Conservation (phyloP, 225 moss, liverwort and hornwort species). For the Sphagnum tenellum region DNA sequence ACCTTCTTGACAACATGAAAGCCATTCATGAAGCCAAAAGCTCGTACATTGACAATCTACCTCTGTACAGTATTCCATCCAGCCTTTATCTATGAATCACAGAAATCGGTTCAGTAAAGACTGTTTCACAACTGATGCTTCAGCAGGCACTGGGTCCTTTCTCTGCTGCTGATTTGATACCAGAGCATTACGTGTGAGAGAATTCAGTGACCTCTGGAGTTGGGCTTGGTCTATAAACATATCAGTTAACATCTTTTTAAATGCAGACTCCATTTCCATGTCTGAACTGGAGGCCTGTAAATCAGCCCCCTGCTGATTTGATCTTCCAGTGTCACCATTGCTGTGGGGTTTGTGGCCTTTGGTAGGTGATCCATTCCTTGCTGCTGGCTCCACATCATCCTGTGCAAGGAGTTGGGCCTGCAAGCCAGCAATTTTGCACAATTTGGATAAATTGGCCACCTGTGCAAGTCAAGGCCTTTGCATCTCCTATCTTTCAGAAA, state of each 20-base stretch:
- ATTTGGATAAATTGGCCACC: neutral
- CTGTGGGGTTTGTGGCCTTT: conserved; percentile 15
- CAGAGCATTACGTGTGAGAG: conserved; percentile 27
- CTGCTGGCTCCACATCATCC: conserved; percentile 38
- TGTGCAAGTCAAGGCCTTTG: too few species aligned
- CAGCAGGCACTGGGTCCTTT: conserved; percentile 7
- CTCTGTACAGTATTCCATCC: too few species aligned
- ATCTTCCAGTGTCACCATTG: conserved; percentile 34
- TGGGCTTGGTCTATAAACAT: conserved; percentile 83
- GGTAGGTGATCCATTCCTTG: conserved; percentile 21
- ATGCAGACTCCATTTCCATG: conserved; percentile 34
- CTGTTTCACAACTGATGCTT: conserved; percentile 4
- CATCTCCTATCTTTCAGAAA: neutral
- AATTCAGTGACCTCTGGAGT: conserved; percentile 63
- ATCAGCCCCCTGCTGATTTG: conserved; percentile 12
- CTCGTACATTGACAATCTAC: too few species aligned
- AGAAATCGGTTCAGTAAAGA: conserved; percentile 1
- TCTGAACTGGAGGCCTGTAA: conserved; percentile 13
- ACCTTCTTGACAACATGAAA: too few species aligned
- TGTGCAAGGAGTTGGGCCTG: conserved; percentile 86
- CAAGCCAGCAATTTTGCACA: conserved; percentile 1
- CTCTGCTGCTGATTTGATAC: conserved; percentile 17
- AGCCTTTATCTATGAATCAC: neutral
- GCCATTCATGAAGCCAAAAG: too few species aligned
- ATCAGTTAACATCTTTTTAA: conserved; percentile 70